These are phyloP conservation scores for Russula sp. DNA, from an alignment of 768 basidiomycete genomes.

Conservation along the genomic window DNA sequence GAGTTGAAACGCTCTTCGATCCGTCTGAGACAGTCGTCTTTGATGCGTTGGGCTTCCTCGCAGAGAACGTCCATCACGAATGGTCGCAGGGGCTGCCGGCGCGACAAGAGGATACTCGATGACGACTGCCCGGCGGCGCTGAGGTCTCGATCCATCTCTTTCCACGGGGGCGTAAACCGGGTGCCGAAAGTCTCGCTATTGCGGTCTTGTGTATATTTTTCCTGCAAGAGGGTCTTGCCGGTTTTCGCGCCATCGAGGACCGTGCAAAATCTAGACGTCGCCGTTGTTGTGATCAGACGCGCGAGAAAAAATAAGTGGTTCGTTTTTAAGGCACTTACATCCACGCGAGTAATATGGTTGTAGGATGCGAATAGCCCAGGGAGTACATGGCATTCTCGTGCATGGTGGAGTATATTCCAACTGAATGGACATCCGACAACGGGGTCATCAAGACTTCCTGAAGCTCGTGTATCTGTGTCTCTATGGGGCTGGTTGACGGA, in stretches of 20 bases:
- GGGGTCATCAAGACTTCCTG: conserved; percentile 53
- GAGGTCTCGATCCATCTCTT: conserved; percentile 4
- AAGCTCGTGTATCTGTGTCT: conserved; percentile 38
- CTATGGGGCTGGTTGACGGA: conserved; percentile 29
- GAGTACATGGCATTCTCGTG: conserved; percentile 56
- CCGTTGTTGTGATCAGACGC: not conserved
- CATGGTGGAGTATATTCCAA: conserved; percentile 52
- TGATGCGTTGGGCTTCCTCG: conserved; percentile 33
- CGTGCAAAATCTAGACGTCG: conserved; percentile 44
- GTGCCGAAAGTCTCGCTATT: conserved; percentile 30
- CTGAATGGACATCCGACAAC: conserved; percentile 44
- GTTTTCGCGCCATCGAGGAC: conserved; percentile 62
- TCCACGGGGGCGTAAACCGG: conserved; percentile 35
- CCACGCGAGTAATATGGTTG: conserved; percentile 56
- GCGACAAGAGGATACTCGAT: not conserved
- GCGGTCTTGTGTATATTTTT: conserved; percentile 33
- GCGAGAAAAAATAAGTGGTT: not conserved
- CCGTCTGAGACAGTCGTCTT: conserved; percentile 29
- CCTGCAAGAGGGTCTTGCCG: conserved; percentile 45
- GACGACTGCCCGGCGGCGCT: conserved; percentile 6
- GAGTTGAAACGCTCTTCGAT: conserved; percentile 37
- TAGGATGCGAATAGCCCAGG: conserved; percentile 48
- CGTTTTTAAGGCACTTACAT: conserved; percentile 39
- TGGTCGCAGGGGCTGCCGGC: not conserved
- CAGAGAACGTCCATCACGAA: conserved; percentile 23